Conservation (phyloP, 768 basidiomycete species). For the Imleria badia region DNA sequence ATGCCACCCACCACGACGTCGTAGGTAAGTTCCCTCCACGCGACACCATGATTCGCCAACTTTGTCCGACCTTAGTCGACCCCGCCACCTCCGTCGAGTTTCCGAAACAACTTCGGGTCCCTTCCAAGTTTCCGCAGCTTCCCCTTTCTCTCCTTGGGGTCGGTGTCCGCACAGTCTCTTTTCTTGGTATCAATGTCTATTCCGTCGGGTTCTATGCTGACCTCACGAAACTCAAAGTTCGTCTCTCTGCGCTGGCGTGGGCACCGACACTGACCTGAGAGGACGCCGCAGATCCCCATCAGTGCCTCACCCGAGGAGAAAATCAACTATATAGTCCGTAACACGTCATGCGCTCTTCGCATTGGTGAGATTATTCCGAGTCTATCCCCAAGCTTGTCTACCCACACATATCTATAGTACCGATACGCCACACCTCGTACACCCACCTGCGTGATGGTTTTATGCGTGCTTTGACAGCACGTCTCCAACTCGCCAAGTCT, state of each 20-base stretch:
- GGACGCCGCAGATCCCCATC: constrained; percentile 46
- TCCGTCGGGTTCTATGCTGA: constrained; percentile 91
- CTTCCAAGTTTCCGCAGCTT: constrained; percentile 61
- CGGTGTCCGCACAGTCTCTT: constrained; percentile 87
- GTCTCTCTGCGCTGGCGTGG: constrained; percentile 5
- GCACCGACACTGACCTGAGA: neutral
- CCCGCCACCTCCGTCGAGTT: constrained; percentile 74
- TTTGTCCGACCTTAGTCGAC: constrained; percentile 47
- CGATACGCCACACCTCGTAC: constrained; percentile 74
- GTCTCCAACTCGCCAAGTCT: constrained; percentile 53
- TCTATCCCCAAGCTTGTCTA: neutral
- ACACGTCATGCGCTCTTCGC: constrained; percentile 69
- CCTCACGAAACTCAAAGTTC: constrained; percentile 56
- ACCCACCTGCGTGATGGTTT: constrained; percentile 84
- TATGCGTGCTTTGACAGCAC: constrained; percentile 65
- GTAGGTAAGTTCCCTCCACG: constrained; percentile 15
- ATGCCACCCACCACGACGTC: constrained; percentile 36
- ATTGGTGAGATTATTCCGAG: constrained; percentile 50
- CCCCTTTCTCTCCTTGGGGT: constrained; percentile 74
- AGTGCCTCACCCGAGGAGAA: constrained; percentile 67
- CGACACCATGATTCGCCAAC: neutral
- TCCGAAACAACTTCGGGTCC: constrained; percentile 62
- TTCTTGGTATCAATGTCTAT: constrained; percentile 86
- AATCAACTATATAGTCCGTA: constrained; percentile 62
- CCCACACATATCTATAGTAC: constrained; percentile 47